phyloP scores from a whole-genome alignment of 2,329 filamentous ascomycete genomes.

The Colletotrichum trifolii region DNA sequence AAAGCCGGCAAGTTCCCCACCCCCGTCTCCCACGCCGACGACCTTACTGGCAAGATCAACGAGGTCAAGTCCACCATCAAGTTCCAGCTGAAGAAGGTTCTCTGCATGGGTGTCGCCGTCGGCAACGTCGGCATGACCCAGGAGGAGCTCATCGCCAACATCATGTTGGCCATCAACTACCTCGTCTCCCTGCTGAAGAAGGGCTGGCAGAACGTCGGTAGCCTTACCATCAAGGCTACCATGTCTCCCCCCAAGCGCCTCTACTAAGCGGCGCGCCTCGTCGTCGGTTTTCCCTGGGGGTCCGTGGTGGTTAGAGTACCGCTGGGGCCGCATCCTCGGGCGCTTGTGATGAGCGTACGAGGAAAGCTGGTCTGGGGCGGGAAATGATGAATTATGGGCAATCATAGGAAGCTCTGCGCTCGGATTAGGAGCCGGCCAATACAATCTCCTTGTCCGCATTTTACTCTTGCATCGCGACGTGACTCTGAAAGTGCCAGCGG shows the following conservation, averaged over 20 bases:
- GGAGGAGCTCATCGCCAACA: slow-evolving; percentile 97
- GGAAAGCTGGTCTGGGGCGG: neutral
- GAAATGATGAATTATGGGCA: slow-evolving; percentile 10
- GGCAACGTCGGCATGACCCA: slow-evolving; percentile 97
- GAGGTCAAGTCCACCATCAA: slow-evolving; percentile 99
- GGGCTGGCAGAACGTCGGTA: slow-evolving; percentile 99
- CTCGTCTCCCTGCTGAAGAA: slow-evolving; percentile 99
- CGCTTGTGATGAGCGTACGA: slow-evolving; percentile 19
- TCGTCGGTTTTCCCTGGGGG: slow-evolving; percentile 24
- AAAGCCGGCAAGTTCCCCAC: slow-evolving; percentile 99
- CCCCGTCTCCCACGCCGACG: slow-evolving; percentile 95
- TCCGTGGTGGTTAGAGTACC: slow-evolving; percentile 14
- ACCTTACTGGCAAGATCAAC: slow-evolving; percentile 93
- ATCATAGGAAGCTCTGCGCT: slow-evolving; percentile 35
- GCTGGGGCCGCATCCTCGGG: slow-evolving; percentile 3
- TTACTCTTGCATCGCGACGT: neutral
- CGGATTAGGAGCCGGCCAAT: slow-evolving; percentile 33
- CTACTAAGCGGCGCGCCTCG: slow-evolving; percentile 73
- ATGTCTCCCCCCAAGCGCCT: slow-evolving; percentile 99
- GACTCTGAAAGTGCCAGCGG: too few species aligned
- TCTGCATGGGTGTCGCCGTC: slow-evolving; percentile 99
- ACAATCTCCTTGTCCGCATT: slow-evolving; percentile 23
- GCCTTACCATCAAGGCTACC: slow-evolving; percentile 99
- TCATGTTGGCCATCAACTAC: slow-evolving; percentile 99
- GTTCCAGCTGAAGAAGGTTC: slow-evolving; percentile 99